Base-by-base conservation (phyloP, 768 basidiomycete species). In the Pleurotus sapidus region DNA sequence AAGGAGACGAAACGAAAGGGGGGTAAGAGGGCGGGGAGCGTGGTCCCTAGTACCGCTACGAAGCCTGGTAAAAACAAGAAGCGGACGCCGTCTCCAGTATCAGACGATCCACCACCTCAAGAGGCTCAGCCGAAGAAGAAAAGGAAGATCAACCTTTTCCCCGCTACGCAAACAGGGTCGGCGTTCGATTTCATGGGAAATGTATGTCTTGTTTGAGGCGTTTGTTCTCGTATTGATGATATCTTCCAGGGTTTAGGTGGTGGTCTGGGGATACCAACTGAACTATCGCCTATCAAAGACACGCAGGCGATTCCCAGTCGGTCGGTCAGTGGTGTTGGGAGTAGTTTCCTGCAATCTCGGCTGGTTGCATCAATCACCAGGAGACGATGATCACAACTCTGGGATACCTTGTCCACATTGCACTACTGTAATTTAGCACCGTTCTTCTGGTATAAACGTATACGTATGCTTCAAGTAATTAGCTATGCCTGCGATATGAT, bases 141-240 rank as follows among this genome's bases (percentile, higher is more conserved):
- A 64, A 80, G 86, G 60, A 88, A 84, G 70, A 83, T 90, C 55
- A 84, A 84, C 58, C 61, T 88, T n/a, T 86, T 86, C 63, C 72
- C 74, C 4, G 55, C 70, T 23, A 71, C 73, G 37, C 70, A 77
- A 56, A 59, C 68, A 15, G 70, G 76, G 15, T 78, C 77, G 47
- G 64, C 76, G 20, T 84, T 84, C 72, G 74, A 77, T 60, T 71
- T 77, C 60, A 60, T 77, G 48, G 64, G 48, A 37, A 70, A 72
- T 67, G 80, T 79, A 59, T 45, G 63, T 51, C 20, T 49, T 27
- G 38, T 60, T 34, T 55, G 46, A 24, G 17, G 24, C 43, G 45
- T 42, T 27, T 8, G 7, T 42, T 24, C 9, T 27, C 56, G 55
- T 30, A 59, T 55, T 37, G 24, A 34, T 43, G 39, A 15, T 23